Percentiles rank a stretch among this genome's conserved stretches.
These are phyloP conservation scores for Nannochloris sp. DNA, from an alignment of 139 green algal species.

Conservation along the genomic window DNA sequence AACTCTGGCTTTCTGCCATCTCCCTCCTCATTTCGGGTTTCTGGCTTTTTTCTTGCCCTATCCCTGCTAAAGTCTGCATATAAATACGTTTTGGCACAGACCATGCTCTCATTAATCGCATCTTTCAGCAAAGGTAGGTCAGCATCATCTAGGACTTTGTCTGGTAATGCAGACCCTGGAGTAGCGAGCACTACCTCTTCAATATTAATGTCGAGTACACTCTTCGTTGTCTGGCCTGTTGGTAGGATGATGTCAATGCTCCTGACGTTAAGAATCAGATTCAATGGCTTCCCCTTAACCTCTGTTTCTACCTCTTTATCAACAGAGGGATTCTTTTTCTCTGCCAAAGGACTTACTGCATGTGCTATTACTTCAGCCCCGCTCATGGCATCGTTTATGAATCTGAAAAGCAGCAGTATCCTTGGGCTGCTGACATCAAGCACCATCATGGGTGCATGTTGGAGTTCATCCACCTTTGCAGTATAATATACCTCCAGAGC, in stretches of 20 bases:
- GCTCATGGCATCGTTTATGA: conserved; percentile 33
- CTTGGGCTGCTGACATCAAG: conserved; percentile 37
- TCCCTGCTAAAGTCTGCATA: conserved; percentile 17
- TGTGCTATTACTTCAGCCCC: conserved; percentile 31
- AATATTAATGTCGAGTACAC: conserved; percentile 22
- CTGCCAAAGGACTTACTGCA: neutral
- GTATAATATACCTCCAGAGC: conserved; percentile 16
- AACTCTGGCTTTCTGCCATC: neutral
- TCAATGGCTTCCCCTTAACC: neutral
- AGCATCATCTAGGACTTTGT: conserved; percentile 16
- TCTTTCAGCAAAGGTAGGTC: conserved; percentile 16
- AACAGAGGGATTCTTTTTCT: neutral
- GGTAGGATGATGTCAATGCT: conserved; percentile 34
- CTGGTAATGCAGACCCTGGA: conserved; percentile 27
- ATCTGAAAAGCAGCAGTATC: conserved; percentile 39
- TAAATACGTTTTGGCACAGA: conserved; percentile 22
- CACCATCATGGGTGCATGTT: conserved; percentile 16
- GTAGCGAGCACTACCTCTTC: conserved; percentile 27
- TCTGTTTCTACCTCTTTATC: neutral
- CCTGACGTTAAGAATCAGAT: conserved; percentile 31
- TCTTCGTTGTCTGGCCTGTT: conserved; percentile 22
- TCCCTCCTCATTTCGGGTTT: neutral
- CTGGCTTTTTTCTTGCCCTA: neutral
- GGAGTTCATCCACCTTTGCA: conserved; percentile 8
- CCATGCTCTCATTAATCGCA: conserved; percentile 20